Conservation (phyloP, 495 filamentous ascomycete genomes). For the Talaromyces liani region DNA sequence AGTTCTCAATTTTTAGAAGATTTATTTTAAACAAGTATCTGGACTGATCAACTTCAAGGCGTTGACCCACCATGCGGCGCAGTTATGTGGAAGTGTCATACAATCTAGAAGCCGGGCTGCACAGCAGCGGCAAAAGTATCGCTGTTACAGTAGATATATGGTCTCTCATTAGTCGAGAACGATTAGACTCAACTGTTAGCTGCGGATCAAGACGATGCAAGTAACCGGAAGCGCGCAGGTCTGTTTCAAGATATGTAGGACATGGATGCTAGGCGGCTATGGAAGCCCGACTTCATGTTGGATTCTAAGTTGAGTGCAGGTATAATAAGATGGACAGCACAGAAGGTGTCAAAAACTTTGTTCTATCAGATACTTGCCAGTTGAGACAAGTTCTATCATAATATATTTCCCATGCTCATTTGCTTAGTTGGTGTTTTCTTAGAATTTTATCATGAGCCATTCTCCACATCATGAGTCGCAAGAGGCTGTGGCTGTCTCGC, state of each 20-base stretch:
- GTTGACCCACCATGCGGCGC: neutral
- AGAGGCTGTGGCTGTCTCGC: neutral
- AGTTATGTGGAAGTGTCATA: neutral
- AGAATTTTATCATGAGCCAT: neutral
- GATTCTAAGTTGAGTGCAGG: neutral
- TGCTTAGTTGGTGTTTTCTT: neutral
- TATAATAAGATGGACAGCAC: neutral
- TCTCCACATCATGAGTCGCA: neutral
- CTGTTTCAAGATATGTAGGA: neutral
- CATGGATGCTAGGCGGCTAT: neutral
- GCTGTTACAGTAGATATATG: neutral
- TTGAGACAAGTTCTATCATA: neutral
- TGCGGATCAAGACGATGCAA: neutral
- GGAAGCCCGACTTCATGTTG: neutral
- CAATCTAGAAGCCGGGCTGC: neutral
- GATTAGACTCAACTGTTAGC: neutral
- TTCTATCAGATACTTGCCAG: neutral
- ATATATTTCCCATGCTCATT: neutral
- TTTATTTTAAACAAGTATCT: neutral
- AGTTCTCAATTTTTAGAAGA: neutral
- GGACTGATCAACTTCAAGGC: neutral
- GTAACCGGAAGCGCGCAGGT: neutral
- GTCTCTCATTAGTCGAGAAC: neutral
- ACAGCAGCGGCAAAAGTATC: neutral
- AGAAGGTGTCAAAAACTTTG: neutral